Evolutionary conservation across 2,329 filamentous ascomycete species (phyloP).

Genomic region (Monosporascus sp.): DNA sequence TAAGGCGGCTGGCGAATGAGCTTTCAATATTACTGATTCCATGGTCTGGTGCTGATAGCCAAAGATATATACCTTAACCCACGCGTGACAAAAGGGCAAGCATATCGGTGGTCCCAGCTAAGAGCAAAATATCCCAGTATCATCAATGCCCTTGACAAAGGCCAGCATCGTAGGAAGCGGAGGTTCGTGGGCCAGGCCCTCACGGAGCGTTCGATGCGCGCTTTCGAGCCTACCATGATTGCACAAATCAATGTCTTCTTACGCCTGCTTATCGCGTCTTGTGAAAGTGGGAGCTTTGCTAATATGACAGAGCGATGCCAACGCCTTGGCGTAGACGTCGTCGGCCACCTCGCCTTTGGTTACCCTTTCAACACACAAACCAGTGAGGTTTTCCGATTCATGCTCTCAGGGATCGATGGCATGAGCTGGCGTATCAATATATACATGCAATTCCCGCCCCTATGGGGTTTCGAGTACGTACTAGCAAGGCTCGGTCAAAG

Average conservation of each 20-base stretch:
- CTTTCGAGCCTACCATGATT: conserved; percentile 8
- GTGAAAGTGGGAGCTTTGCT: background rate
- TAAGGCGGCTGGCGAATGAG: background rate
- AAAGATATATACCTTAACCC: conserved; percentile 10
- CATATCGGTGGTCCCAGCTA: conserved; percentile 3
- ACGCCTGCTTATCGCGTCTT: conserved; percentile 1
- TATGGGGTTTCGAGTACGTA: background rate
- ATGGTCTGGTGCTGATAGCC: background rate
- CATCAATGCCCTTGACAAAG: conserved; percentile 4
- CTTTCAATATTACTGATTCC: background rate
- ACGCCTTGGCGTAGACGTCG: conserved; percentile 8
- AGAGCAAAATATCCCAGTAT: conserved; percentile 1
- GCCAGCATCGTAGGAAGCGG: conserved; percentile 7
- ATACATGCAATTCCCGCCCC: background rate
- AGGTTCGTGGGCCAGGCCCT: conserved; percentile 6
- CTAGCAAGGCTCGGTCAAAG: background rate
- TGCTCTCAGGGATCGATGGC: background rate
- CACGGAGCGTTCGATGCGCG: conserved; percentile 9
- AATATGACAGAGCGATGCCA: conserved; percentile 9
- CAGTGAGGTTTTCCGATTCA: background rate
- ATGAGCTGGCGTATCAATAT: conserved; percentile 1
- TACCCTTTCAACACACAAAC: conserved; percentile 6
- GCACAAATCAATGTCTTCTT: conserved; percentile 10
- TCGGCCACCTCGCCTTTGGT: conserved; percentile 10
- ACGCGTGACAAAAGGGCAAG: conserved; percentile 1